phyloP scores from a whole-genome alignment of 2,329 filamentous ascomycete species.

The Aureobasidium sp. region DNA sequence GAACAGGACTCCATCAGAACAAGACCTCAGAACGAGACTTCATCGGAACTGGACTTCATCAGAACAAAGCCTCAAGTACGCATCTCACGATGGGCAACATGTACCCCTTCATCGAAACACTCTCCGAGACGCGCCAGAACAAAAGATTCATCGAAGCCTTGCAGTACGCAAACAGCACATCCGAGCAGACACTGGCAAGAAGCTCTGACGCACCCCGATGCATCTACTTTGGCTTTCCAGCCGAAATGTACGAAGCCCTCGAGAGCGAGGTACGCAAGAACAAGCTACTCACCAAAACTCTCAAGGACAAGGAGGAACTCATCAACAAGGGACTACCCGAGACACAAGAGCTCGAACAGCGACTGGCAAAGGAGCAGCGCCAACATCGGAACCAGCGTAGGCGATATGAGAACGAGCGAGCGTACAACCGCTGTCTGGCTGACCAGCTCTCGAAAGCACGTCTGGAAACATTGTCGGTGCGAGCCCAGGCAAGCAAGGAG shows the following conservation, averaged over 20 bases:
- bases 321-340: background rate
- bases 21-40: background rate
- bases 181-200: background rate
- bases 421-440: background rate
- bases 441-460: background rate
- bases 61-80: background rate
- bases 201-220: background rate
- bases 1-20: too few relatives aligned
- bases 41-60: background rate
- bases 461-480: background rate
- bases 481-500: background rate
- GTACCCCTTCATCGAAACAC: background rate
- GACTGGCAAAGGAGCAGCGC: background rate
- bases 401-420: background rate
- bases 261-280: background rate
- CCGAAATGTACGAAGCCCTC: background rate
- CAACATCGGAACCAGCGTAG: background rate
- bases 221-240: background rate
- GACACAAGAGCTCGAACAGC: background rate
- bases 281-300: background rate
- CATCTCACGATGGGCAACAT: background rate
- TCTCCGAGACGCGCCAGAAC: background rate
- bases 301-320: background rate
- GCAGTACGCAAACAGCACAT: background rate
- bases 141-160: background rate